Percentiles rank a stretch among this genome's conserved stretches.
phyloP scores from a whole-genome alignment of 2,329 filamentous ascomycete species.

The Dothideomycetes sp. region DNA sequence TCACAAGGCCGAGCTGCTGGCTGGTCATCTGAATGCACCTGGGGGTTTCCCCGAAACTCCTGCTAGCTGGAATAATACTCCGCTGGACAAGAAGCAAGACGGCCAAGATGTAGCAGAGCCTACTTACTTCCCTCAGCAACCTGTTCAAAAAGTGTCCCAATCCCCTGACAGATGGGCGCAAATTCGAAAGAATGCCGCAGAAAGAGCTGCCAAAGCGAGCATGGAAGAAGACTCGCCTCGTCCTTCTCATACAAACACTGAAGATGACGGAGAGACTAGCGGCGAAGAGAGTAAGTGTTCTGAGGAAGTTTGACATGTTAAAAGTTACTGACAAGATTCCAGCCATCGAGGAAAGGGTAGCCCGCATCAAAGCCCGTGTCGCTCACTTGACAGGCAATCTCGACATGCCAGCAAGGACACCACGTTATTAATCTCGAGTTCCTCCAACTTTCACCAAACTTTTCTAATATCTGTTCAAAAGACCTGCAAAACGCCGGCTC shows the following conservation, averaged over 20 bases:
- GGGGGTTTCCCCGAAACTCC: slow-evolving; percentile 11
- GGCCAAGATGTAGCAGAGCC: not conserved
- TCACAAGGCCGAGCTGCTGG: slow-evolving; percentile 5
- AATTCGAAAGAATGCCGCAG: slow-evolving; percentile 88
- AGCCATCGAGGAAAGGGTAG: slow-evolving; percentile 94
- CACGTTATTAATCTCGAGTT: not conserved
- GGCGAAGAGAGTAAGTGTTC: slow-evolving; percentile 77
- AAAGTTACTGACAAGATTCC: slow-evolving; percentile 15
- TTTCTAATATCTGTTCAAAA: too few species aligned
- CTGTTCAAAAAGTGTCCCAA: slow-evolving; percentile 2
- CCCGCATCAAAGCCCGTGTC: slow-evolving; percentile 93
- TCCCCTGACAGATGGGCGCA: slow-evolving; percentile 80
- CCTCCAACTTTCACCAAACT: too few species aligned
- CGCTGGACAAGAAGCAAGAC: not conserved
- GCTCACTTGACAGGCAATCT: slow-evolving; percentile 64
- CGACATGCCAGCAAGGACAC: not conserved
- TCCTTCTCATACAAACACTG: slow-evolving; percentile 47
- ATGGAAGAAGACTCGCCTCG: slow-evolving; percentile 54
- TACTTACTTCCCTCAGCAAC: not conserved
- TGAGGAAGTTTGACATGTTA: not conserved
- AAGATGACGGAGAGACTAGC: slow-evolving; percentile 81
- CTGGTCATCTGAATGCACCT: slow-evolving; percentile 6
- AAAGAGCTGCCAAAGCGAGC: slow-evolving; percentile 59
- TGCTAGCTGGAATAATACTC: slow-evolving; percentile 6
- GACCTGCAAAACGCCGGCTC: too few species aligned